Evolutionary conservation across 805 yeast genomes (phyloP), one percentile per base, ranked within the genome.

Genomic region (Maudiozyma turicensis): DNA sequence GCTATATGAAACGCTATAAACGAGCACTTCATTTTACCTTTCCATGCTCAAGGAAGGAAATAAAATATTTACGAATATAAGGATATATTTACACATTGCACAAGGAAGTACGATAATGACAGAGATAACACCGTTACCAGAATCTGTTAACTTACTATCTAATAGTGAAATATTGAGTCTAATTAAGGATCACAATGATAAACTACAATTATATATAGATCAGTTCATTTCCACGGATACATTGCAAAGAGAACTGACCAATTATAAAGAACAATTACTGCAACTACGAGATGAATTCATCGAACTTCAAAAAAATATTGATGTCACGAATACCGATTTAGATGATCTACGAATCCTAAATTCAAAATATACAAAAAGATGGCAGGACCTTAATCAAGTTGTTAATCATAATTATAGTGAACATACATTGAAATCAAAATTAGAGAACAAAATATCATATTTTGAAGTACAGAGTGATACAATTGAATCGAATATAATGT

Each of bases 351-450:
- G 57, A 3, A 53, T 57, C 2, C 45, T 70, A 38, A 67, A 68
- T 31, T 50, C 58, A 0, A 58, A 64, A 40, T 68, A 67, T 41
- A 50, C 58, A 7, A 49, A 58, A 11, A 55, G 64, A 48, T 73
- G 76, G 74, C 66, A 69, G 40, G 61, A 56, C 2, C 44, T 59
- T 30, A 70, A 70, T 41, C 51, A 54, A 1, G 60, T 69, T 13
- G 70, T 75, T 68, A 55, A 65, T 45, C 61, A 64, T 37, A 73
- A 71, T 37, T 74, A 69, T 54, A 63, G 73, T 44, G 56, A 63
- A 14, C 64, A 60, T 1, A 68, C 70, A 1, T 50, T 76, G 9
- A 59, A 63, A 47, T 52, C 50, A 5, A 50, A 58, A 34, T 55
- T 75, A 9, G 61, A 64, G 20, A 45, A 47, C 1, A 56, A 67